Evolutionary conservation across 306 rosid species (phyloP), one percentile per base, ranked within the genome.

Genomic region (Cyamopsis tetragonoloba): DNA sequence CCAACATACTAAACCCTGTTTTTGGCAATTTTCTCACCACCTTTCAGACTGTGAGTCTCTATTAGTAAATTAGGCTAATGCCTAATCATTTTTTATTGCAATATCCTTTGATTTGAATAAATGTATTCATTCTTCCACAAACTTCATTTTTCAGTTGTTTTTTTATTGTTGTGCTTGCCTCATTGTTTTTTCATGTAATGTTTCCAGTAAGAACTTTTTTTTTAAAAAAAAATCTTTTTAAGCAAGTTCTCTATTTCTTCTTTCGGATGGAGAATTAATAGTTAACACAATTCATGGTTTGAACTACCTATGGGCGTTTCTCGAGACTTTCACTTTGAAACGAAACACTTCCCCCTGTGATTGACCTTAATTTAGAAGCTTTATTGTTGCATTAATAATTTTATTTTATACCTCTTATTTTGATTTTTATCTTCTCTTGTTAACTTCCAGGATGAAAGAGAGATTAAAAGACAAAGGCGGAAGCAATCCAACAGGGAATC

Each of bases 401-500:
- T 72, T 72, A n/a, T n/a, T 51, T 66, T 54, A 19, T 9, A 5
- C 65, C n/a, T 17, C 31, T 28, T 70, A n/a, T 55, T 15, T 61
- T 59, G 61, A 54, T 62, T 30, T 14, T 14, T 31, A 5, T 43
- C 5, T 43, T 39, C 47, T 57, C 46, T 46, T 68, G 60, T 71
- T 38, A 37, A 43, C 50, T 48, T 72, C 53, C 78, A 93, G 99
- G 99, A 93, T 75, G 99, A 93, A 82, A 90, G 99, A 73, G 99
- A 93, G 75, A 79, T 88, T 24, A 93, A 93, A 77, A 80, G 96
- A 72, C 99, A 93, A 80, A 87, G 88, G 73, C 82, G 99, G 75
- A 93, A 93, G 82, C 99, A 93, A 77, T 93, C 99, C 12, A 93
- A 93, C 50, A 84, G 99, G 73, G 99, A 93, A 82, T 93, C 99